Evolutionary conservation across 1,139 yeast genomes (phyloP), one percentile per base, ranked within the genome.

Genomic region (Eremothecium gossypii): DNA sequence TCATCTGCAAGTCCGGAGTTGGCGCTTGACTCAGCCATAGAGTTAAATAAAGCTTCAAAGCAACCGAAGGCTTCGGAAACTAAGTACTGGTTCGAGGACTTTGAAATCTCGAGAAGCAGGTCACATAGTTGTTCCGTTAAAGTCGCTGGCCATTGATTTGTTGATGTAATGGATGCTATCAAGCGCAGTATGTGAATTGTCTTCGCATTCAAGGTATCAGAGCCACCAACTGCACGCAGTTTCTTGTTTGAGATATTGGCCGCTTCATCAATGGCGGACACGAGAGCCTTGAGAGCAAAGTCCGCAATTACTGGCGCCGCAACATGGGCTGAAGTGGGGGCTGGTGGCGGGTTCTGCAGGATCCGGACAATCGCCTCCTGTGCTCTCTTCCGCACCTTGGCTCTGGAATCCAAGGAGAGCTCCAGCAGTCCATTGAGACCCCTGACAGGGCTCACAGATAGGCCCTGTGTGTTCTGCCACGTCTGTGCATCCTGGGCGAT

Each of bases 341-440:
- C 82, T 0, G 86, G 75, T 9, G 96, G 95, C 11, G 93, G 89
- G 50, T 73, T 72, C 4, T 66, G 49, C 49, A 91, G 67, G 28
- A 91, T 68, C 5, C 68, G 71, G 38, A 72, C 65, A 14, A 91
- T 71, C 1, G 96, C 84, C 45, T 91, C 98, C 53, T 82, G 84
- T 1, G 97, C 95, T 68, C 96, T 79, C 74, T 84, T 86, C 63
- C 99, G 78, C 9, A 93, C 95, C 58, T 93, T 93, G 29, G 99
- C 98, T 60, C 98, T 76, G 36, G 85, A 81, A 61, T 93, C 98
- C 42, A 84, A 66, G 0, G 91, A 76, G 49, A 87, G 71, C 55
- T 86, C 89, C 47, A 91, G 66, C 46, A 93, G 65, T 31, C 95
- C 96, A 38, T 77, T 73, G 48, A 89, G 66, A 23, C 93, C 95